Conservation (phyloP, 106 monocot genomes). For the Vanilla planifolia region DNA sequence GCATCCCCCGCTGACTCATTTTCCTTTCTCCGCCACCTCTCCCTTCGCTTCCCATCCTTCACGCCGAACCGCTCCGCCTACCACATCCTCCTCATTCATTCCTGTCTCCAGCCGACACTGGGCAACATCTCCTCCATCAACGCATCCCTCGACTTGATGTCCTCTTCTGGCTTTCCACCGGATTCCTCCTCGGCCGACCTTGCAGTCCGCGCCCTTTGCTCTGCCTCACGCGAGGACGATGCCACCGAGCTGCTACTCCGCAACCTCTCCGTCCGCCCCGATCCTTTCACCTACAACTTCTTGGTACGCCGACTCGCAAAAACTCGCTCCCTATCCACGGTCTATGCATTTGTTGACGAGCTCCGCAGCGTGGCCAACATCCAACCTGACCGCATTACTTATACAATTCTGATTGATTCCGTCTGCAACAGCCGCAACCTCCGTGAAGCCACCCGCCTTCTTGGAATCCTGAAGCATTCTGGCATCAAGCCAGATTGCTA, state of each 20-base stretch:
- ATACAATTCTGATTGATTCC: slow-evolving; percentile 75
- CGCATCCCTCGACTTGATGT: slow-evolving; percentile 26
- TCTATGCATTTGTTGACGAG: slow-evolving; percentile 52
- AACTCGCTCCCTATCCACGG: slow-evolving; percentile 33
- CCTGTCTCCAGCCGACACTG: slow-evolving; percentile 25
- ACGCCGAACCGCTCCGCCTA: slow-evolving; percentile 24
- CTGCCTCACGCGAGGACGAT: slow-evolving; percentile 55
- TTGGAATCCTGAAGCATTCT: slow-evolving; percentile 36
- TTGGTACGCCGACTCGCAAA: slow-evolving; percentile 61
- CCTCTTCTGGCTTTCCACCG: slow-evolving; percentile 22
- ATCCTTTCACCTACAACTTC: slow-evolving; percentile 71
- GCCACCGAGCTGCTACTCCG: slow-evolving; percentile 26
- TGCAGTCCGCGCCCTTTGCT: slow-evolving; percentile 62
- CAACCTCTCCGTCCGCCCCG: slow-evolving; percentile 21
- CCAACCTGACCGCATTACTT: slow-evolving; percentile 60
- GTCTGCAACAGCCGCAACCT: slow-evolving; percentile 57
- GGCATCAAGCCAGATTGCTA: slow-evolving; percentile 88
- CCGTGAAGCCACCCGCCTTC: slow-evolving; percentile 67
- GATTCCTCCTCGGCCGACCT: slow-evolving; percentile 41
- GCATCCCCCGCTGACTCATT: slow-evolving; percentile 34
- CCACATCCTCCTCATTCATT: slow-evolving; percentile 42
- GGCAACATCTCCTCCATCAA: slow-evolving; percentile 14
- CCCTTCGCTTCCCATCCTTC: slow-evolving; percentile 25
- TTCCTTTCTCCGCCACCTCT: slow-evolving; percentile 41
- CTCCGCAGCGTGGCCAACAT: slow-evolving; percentile 14